Evolutionary conservation across 2,329 filamentous ascomycete species (phyloP), one percentile per base, ranked within the genome.

Genomic region (Truncatella angustata): DNA sequence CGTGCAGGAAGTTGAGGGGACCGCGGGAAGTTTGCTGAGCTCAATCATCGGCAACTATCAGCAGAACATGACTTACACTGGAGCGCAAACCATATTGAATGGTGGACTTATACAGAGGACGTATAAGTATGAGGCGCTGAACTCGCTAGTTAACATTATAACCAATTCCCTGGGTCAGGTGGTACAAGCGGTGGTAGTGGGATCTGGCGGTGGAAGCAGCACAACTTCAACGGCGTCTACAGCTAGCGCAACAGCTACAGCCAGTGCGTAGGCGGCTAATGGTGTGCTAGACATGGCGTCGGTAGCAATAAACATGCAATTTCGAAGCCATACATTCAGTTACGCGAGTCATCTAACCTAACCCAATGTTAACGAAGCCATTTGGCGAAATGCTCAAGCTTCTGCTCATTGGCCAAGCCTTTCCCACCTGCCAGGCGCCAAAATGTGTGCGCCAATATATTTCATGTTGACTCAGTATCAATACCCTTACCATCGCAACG

Each of bases 11-110:
- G 79, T 83, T 0, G 71, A 71, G 1, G 77, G 75, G 20, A 68
- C 66, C 1, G 77, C 72, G 0, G 74, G 71, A 3, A 66, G 67
- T 26, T 60, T 72, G 2, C 66, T 81, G 1, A 76, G 72, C 52
- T 70, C 68, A 18, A 83, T 85, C 53, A 79, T 85, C 5, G 82
- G 82, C 47, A 79, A 82, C 60, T 85, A 75, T 63, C 61, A 75
- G 59, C 69, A 50, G 24, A 50, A 50, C 47, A 50, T 50, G 47
- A 50, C 47, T 7, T 14, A 50, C 23, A 50, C 47, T 10, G 47
- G 47, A 10, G 58, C 67, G 5, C 57, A 66, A 35, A 62, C 70
- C 50, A 60, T 67, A n/a, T 48, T 69, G 7, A 60, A 66, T 37
- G 63, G 64, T 5, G 50, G 62, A 0, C 40, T 63, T 12, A 72